phyloP scores from a whole-genome alignment of 2,329 filamentous ascomycete genomes.

The Aureobasidium sp. region DNA sequence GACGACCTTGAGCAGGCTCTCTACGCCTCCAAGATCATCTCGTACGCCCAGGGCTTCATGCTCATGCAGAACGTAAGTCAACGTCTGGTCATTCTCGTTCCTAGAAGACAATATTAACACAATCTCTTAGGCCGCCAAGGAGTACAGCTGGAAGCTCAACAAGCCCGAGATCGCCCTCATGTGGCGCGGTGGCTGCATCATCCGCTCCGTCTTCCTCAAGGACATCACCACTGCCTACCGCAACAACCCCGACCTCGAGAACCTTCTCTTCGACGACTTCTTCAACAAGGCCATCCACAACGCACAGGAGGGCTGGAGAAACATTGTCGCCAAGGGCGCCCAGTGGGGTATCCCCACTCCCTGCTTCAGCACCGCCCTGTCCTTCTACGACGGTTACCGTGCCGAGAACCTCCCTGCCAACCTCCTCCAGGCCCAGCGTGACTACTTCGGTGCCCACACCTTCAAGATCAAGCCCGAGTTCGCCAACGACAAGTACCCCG shows the following conservation, averaged over 20 bases:
- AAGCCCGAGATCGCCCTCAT: conserved; percentile 99
- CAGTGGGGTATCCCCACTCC: conserved; percentile 93
- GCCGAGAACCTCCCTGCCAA: conserved; percentile 96
- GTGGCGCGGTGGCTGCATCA: conserved; percentile 99
- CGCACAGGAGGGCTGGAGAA: conserved; percentile 82
- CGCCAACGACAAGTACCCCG: conserved; percentile 58
- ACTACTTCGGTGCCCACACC: conserved; percentile 79
- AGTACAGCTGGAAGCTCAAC: conserved; percentile 98
- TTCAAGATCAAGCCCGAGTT: conserved; percentile 47
- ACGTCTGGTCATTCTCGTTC: neutral
- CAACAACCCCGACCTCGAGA: conserved; percentile 87
- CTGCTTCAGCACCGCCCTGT: conserved; percentile 91
- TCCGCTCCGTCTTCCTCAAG: conserved; percentile 99
- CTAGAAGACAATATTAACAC: conserved; percentile 20
- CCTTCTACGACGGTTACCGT: conserved; percentile 98
- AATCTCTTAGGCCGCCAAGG: conserved; percentile 71
- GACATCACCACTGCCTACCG: conserved; percentile 98
- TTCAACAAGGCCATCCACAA: conserved; percentile 99
- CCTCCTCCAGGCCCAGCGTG: conserved; percentile 95
- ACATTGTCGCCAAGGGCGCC: conserved; percentile 83
- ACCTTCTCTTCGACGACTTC: conserved; percentile 97
- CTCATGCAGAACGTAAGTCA: conserved; percentile 86
- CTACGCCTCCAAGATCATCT: conserved; percentile 99
- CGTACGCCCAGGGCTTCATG: conserved; percentile 99
- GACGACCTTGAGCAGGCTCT: conserved; percentile 97